Base-by-base conservation (phyloP, 208 protist genomes). In the Tritrichomonas foetus region DNA sequence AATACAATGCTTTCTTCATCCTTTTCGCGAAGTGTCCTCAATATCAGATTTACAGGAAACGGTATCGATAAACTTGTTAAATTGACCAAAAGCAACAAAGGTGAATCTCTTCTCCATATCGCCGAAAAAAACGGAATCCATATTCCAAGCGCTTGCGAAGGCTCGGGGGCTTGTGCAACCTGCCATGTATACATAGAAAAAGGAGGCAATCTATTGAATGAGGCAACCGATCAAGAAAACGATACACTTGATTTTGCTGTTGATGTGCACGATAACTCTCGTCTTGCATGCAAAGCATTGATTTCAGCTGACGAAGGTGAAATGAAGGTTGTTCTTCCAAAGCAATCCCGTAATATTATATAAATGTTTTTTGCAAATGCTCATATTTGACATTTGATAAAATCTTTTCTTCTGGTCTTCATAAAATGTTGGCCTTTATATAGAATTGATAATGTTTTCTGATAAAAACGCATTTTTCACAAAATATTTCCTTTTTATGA, bases 91-190 rank as follows among this genome's bases (percentile, higher is more conserved):
- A 44, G 74, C 9, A 8, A 49, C 0, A 53, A 53, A 3, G 74
- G 74, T n/a, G 74, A 84, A 53, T n/a, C 41, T n/a, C 30, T 84
- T n/a, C 44, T 84, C 2, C 27, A 84, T 47, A 53, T 84, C 8
- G 74, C 74, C 36, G 74, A 84, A 84, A 84, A 44, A 84, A 84
- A 84, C 25, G 36, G 36, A 53, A 33, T 84, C 25, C 36, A 3
- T 14, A 33, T 84, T 84, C 74, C 74, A 84, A n/a, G 13, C n/a
- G 74, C 74, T 53, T 84, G 74, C n/a, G 74, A 84, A 53, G 74
- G 74, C 3, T 33, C 8, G 5, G 5, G 74, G 49, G 74, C 74
- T 53, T 84, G 74, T n/a, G 36, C 16, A 13, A 84, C 74, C 25
- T 84, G 74, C 44, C 74, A 84, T 2, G 74, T 84, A n/a, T 84